A percentile compares a stretch with the other conserved stretches of the same genome.
phyloP scores from a whole-genome alignment of 768 basidiomycete species.

The Postia placenta region DNA sequence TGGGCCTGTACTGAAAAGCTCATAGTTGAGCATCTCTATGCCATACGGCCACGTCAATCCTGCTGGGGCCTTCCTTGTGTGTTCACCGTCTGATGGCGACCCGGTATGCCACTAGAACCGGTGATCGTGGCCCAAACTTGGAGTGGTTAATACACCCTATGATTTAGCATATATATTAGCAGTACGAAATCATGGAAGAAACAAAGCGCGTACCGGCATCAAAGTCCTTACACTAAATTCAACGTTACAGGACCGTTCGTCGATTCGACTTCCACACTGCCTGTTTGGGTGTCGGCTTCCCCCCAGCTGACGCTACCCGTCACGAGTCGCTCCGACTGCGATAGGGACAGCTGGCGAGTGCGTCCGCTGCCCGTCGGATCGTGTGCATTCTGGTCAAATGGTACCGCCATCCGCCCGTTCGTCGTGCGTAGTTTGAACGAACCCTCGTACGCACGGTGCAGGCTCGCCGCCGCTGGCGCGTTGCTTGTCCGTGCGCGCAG shows the following conservation, averaged over 20 bases:
- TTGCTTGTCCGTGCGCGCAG: constrained; percentile 29
- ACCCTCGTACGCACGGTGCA: constrained; percentile 37
- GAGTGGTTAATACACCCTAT: too few species aligned
- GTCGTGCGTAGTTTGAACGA: constrained; percentile 22
- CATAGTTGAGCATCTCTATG: too few species aligned
- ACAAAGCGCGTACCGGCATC: too few species aligned
- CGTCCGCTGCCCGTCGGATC: constrained; percentile 19
- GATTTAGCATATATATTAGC: too few species aligned
- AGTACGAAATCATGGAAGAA: too few species aligned
- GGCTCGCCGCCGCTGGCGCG: constrained; percentile 24
- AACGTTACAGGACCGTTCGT: constrained; percentile 3
- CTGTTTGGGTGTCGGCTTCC: neutral
- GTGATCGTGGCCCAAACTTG: too few species aligned
- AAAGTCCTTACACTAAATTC: neutral
- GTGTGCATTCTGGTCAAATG: constrained; percentile 1
- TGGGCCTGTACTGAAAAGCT: constrained; percentile 1
- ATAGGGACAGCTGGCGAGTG: neutral
- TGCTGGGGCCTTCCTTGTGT: too few species aligned
- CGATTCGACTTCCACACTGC: neutral
- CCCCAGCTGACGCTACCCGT: constrained; percentile 13
- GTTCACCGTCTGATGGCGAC: too few species aligned
- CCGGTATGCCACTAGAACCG: too few species aligned
- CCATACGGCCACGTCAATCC: too few species aligned
- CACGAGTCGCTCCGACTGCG: neutral
- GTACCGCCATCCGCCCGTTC: neutral